A percentile compares a stretch with the other conserved stretches of the same genome.
These are phyloP conservation scores for Puccinia triticina DNA, from an alignment of 1,284 basidiomycete genomes.

Conservation along the genomic window DNA sequence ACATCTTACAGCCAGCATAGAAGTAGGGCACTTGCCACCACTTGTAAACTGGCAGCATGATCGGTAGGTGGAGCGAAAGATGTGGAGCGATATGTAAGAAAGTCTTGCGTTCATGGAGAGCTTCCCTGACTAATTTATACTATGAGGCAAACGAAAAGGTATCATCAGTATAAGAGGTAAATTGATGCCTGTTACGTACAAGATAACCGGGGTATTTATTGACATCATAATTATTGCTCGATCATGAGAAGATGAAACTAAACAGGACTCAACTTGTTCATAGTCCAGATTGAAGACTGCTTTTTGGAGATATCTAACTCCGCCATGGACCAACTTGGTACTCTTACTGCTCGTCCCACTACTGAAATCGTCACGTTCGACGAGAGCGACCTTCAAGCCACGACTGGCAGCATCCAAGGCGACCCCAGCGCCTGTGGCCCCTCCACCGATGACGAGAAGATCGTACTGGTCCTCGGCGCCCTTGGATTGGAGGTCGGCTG, in stretches of 20 bases:
- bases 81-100: slow-evolving; percentile 97
- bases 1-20: slow-evolving; percentile 92
- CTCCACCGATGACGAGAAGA: slow-evolving; percentile 82
- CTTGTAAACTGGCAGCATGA: slow-evolving; percentile 91
- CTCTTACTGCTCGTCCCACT: slow-evolving; percentile 94
- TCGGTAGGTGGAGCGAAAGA: slow-evolving; percentile 85
- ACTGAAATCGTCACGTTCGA: slow-evolving; percentile 90
- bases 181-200: neutral
- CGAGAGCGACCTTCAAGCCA: slow-evolving; percentile 87
- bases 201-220: neutral
- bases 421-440: slow-evolving; percentile 91
- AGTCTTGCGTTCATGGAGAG: slow-evolving; percentile 86
- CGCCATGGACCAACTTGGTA: slow-evolving; percentile 96
- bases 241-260: neutral
- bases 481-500: slow-evolving; percentile 2
- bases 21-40: slow-evolving; percentile 98
- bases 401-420: slow-evolving; percentile 90
- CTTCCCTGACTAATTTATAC: slow-evolving; percentile 93
- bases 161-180: slow-evolving; percentile 57
- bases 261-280: slow-evolving; percentile 61
- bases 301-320: slow-evolving; percentile 95
- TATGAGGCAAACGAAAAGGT: slow-evolving; percentile 57
- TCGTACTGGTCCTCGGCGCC: slow-evolving; percentile 61
- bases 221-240: neutral
- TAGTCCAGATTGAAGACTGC: slow-evolving; percentile 95